Base-by-base conservation (phyloP, 2,329 filamentous ascomycete species). In the Aspergillus caelatus region DNA sequence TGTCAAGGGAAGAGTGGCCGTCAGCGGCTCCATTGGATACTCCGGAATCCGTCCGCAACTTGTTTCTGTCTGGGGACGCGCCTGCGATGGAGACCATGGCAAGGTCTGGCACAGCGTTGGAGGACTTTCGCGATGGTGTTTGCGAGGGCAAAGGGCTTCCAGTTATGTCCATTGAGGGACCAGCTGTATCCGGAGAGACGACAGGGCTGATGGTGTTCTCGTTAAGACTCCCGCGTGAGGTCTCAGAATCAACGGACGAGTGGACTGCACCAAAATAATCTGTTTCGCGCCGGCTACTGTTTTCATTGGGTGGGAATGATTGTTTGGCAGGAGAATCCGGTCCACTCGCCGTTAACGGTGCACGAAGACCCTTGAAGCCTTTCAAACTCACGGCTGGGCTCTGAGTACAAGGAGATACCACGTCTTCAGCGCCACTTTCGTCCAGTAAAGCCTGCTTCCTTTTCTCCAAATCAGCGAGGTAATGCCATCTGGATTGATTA, bases 401-500 rank as follows among this genome's bases (percentile, higher is more conserved):
- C 34, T 67, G 70, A n/a, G 77, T 76, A 45, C 76, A 74, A 62
- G 77, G 76, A 30, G 77, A 78, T 21, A 75, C 62, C 16, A 71
- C 65, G 7, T 63, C 68, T 50, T 74, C 70, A 8, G 62, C 32
- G n/a, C 63, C 63, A 16, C 64, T 58, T 39, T 72, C 72, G 39
- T 67, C 56, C 28, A 61, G 66, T 57, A 75, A 56, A 9, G 66
- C 66, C 53, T 72, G 69, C 56, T 71, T 75, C 50, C 62, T 67
- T 45, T 72, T 67, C 60, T 78, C 74, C 28, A 71, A 56, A 16
- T 76, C 74, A 48, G 75, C 72, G 39, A 79, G 66, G 34, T 74
- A 68, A 41, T 78, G 76, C 85, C 96, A 98, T 7, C 89, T 83
- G 2, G 80, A 79, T 76, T 90, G 91, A 77, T 98, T 98, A 62